Conservation (phyloP, 169 alveolate genomes). For the Cryptosporidium felis region DNA sequence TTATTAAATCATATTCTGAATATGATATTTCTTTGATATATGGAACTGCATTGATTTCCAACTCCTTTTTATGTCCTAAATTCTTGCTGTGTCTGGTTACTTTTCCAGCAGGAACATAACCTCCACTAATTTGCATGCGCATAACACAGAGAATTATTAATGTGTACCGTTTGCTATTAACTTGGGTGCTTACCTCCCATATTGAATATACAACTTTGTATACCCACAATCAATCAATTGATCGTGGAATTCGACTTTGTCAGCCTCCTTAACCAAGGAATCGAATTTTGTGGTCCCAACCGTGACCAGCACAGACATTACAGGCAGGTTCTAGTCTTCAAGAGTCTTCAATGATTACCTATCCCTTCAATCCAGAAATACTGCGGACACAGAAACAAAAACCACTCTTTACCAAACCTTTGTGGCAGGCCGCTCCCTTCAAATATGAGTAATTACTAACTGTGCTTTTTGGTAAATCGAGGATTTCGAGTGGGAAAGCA, state of each 20-base stretch:
- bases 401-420: too few species aligned
- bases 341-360: too few species aligned
- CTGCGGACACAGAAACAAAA: too few species aligned
- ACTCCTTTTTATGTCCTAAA: background rate
- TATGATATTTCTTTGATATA: constrained; percentile 27
- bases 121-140: constrained; percentile 31
- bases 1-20: constrained; percentile 73
- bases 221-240: constrained; percentile 8
- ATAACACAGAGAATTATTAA: background rate
- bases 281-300: constrained; percentile 84
- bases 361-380: too few species aligned
- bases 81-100: background rate
- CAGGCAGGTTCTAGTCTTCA: too few species aligned
- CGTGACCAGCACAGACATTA: constrained; percentile 77
- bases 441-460: too few species aligned
- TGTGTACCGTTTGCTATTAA: background rate
- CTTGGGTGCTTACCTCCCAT: constrained; percentile 59
- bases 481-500: too few species aligned
- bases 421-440: too few species aligned
- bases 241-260: constrained; percentile 70
- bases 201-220: constrained; percentile 41
- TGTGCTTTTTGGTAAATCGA: too few species aligned
- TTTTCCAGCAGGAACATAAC: constrained; percentile 16
- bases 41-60: background rate
- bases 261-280: constrained; percentile 75